Conservation (phyloP, 139 green algal genomes). For the Micractinium sp. region DNA sequence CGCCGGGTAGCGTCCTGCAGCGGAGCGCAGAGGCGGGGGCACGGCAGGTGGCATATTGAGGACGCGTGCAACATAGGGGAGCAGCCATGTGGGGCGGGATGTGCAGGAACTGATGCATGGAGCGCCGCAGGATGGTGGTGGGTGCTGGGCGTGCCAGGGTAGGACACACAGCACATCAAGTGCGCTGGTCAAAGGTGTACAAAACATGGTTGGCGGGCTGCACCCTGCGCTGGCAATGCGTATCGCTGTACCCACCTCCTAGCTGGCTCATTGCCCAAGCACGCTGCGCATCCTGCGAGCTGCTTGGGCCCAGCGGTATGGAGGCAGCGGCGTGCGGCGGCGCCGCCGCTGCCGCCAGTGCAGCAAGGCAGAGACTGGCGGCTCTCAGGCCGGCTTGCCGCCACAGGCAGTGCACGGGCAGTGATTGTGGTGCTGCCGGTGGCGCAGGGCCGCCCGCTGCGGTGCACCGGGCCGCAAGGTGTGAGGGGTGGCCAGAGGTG, state of each 20-base stretch:
- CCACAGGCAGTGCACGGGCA: background rate
- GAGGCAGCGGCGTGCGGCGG: constrained; percentile 8
- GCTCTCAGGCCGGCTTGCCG: background rate
- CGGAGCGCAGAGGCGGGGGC: background rate
- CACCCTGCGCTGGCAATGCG: too few species aligned
- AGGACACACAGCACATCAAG: background rate
- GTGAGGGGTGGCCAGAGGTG: too few species aligned
- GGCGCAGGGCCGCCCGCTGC: background rate
- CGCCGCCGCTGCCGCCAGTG: background rate
- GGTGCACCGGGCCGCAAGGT: too few species aligned
- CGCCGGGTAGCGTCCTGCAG: background rate
- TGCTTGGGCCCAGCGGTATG: background rate
- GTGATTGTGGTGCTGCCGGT: background rate
- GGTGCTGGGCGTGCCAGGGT: background rate
- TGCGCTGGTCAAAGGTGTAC: background rate
- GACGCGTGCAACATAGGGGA: too few species aligned
- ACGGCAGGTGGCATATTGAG: background rate
- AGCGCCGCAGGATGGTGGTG: background rate
- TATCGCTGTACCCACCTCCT: constrained; percentile 4
- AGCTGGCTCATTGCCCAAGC: constrained; percentile 5
- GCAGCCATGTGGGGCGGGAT: too few species aligned
- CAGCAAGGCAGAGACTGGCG: background rate
- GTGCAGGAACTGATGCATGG: too few species aligned
- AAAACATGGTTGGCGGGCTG: background rate
- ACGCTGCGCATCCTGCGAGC: background rate